phyloP scores from a whole-genome alignment of 148 eudicot species.

The Vaccinium darrowii region DNA sequence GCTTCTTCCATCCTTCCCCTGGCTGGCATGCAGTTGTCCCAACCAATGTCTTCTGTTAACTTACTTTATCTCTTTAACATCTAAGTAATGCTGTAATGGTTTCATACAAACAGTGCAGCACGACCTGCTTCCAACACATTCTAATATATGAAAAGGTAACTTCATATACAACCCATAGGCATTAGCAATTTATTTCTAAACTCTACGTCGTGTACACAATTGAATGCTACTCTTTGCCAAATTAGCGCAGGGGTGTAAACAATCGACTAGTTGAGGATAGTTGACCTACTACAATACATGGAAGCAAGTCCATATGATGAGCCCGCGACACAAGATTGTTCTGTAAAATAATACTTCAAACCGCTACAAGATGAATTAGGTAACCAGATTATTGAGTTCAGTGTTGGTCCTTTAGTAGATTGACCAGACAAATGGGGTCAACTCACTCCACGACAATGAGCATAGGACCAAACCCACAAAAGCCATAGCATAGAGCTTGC shows the following conservation, averaged over 20 bases:
- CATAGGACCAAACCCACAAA: neutral
- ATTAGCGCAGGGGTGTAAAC: neutral
- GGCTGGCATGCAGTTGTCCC: neutral
- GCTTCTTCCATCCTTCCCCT: neutral
- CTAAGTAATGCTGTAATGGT: neutral
- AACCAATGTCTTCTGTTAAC: neutral
- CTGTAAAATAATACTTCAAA: too few species aligned
- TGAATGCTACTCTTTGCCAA: too few species aligned
- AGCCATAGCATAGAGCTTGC: neutral
- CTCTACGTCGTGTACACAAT: too few species aligned
- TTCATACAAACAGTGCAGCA: neutral
- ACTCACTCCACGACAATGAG: neutral
- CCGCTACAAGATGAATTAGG: neutral
- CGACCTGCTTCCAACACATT: neutral
- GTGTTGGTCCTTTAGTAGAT: neutral
- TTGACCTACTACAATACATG: neutral
- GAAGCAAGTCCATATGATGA: neutral
- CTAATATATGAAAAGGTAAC: neutral
- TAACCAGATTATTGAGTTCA: neutral
- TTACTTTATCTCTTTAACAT: neutral
- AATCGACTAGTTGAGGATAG: neutral
- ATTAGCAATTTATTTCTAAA: too few species aligned
- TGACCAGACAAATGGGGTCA: neutral
- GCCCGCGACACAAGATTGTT: neutral
- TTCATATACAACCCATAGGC: neutral